Base-by-base conservation (phyloP, 805 yeast species). In the Candida stauntonica region DNA sequence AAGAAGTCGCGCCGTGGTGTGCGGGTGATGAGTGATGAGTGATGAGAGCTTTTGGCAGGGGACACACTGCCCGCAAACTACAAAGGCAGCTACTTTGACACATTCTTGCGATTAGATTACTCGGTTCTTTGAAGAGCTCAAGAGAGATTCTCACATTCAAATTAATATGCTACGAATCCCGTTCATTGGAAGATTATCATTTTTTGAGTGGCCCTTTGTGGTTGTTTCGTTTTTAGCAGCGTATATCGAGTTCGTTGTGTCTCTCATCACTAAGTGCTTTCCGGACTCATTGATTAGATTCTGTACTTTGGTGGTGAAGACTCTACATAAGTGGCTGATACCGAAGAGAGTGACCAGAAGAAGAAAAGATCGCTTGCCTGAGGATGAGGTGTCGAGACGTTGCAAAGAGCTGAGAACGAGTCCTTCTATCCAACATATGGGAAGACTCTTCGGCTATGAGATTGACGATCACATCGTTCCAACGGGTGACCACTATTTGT, bases 381-480 rank as follows among this genome's bases (percentile, higher is more conserved):
- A 42, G 9, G 37, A 52, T 7, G 30, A 48, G 16, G 11, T 21
- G 7, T 21, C 24, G 7, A 26, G 31, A 15, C n/a, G 26, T 24
- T 7, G 29, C 13, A 15, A 13, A 8, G 34, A 18, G 7, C 45
- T 81, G 23, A 57, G 75, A 38, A 62, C 65, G 30, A 75, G 84
- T 14, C 58, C 63, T 4, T 66, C 68, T 32, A 77, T 89, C 44
- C 75, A 73, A 35, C 80, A 80, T 33, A 77, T 89, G 67, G 82
- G 88, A 42, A 61, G 51, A 1, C 44, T 82, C 1, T 85, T 79
- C 55, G 91, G 88, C 1, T 85, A 83, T 51, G 66, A 63, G 2
- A 70, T 81, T 12, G 89, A 88, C 49, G 85, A 81, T 51, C 89
- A 86, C 54, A 64, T 91, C 9, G 87, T 87, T 1, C 64, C 70